A percentile compares a stretch with the other conserved stretches of the same genome.
These are phyloP conservation scores for Pistacia atlantica DNA, from an alignment of 345 rosid species.

Conservation along the genomic window DNA sequence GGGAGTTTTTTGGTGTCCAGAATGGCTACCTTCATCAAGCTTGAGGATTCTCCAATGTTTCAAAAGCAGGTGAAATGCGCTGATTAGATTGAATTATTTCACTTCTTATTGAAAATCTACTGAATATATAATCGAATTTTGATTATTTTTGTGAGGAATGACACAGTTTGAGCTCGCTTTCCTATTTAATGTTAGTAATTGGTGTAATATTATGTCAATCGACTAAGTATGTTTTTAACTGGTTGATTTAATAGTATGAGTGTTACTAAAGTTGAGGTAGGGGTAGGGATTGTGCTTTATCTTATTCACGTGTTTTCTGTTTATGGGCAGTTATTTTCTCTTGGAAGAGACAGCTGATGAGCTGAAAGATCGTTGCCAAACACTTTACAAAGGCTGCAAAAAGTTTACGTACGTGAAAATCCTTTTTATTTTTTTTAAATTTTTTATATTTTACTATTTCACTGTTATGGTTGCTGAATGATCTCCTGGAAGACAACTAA, in stretches of 20 bases:
- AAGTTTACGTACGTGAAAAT: slow-evolving; percentile 57
- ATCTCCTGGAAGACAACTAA: background rate
- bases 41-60: slow-evolving; percentile 81
- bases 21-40: slow-evolving; percentile 62
- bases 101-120: too few relatives aligned
- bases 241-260: too few relatives aligned
- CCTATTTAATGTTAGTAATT: too few relatives aligned
- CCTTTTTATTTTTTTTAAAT: background rate
- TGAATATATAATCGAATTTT: too few relatives aligned
- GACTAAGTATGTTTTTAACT: too few relatives aligned
- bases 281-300: background rate
- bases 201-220: too few relatives aligned
- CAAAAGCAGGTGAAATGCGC: slow-evolving; percentile 50
- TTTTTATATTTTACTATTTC: background rate
- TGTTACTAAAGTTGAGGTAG: too few relatives aligned
- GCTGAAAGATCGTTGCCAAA: slow-evolving; percentile 78
- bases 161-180: too few relatives aligned
- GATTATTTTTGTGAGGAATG: background rate
- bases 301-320: slow-evolving; percentile 2
- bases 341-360: slow-evolving; percentile 68
- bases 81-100: background rate
- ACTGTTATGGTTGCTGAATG: background rate
- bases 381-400: slow-evolving; percentile 59
- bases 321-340: slow-evolving; percentile 46
- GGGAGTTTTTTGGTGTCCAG: background rate